Evolutionary conservation across 2,329 filamentous ascomycete species (phyloP).

Genomic region (Ceratocystis destructans): DNA sequence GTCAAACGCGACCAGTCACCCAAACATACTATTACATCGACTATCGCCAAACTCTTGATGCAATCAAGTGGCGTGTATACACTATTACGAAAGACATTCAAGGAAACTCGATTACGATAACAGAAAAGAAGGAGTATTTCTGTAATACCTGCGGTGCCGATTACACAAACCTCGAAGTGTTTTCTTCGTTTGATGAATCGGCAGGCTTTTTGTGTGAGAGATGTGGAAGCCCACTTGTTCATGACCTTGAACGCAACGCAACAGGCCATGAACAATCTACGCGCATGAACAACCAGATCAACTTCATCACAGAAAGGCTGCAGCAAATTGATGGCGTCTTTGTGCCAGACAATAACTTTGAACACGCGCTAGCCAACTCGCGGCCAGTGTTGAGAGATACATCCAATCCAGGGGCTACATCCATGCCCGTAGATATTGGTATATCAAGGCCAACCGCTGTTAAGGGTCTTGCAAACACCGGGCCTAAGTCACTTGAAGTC

Average conservation of each 20-base stretch:
- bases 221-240: constrained; percentile 52
- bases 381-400: constrained; percentile 53
- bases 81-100: constrained; percentile 81
- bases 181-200: constrained; percentile 54
- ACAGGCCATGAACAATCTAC: constrained; percentile 61
- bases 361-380: constrained; percentile 49
- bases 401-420: constrained; percentile 49
- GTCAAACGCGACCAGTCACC: constrained; percentile 66
- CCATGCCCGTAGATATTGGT: constrained; percentile 41
- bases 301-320: constrained; percentile 62
- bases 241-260: constrained; percentile 52
- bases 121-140: constrained; percentile 83
- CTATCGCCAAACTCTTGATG: constrained; percentile 85
- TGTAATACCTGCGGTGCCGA: constrained; percentile 71
- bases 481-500: constrained; percentile 55
- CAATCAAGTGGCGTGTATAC: constrained; percentile 88
- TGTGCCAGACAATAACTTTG: constrained; percentile 62
- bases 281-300: constrained; percentile 64
- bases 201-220: constrained; percentile 71
- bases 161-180: constrained; percentile 79
- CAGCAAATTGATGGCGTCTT: constrained; percentile 62
- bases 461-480: constrained; percentile 51
- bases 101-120: constrained; percentile 61
- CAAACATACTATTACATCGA: constrained; percentile 97
- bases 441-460: constrained; percentile 51